Evolutionary conservation across 352 stramenopile species (phyloP).

Genomic region (Globisporangium solare): DNA sequence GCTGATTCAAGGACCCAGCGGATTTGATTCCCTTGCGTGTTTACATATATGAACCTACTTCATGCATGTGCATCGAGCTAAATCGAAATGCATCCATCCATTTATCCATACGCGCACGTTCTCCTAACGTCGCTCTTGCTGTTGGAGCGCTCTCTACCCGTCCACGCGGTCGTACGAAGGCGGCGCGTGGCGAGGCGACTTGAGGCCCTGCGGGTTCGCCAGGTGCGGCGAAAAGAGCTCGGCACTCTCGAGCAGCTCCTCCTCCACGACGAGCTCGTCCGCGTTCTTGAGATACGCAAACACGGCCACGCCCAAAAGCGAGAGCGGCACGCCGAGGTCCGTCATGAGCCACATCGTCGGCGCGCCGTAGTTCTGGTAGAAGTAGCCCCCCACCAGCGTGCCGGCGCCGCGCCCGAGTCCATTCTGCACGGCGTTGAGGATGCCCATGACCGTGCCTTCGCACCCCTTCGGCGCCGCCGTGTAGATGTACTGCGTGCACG

Average conservation of each 20-base stretch:
- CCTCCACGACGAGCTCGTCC: constrained; percentile 21
- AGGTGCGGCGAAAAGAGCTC: constrained; percentile 62
- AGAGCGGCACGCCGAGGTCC: constrained; percentile 60
- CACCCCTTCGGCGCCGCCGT: constrained; percentile 45
- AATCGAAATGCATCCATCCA: too few relatives aligned
- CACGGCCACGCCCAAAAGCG: constrained; percentile 39
- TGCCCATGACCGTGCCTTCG: constrained; percentile 70
- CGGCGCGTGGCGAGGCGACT: constrained; percentile 15
- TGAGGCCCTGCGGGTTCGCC: constrained; percentile 37
- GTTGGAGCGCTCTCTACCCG: constrained; percentile 10
- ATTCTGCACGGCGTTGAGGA: constrained; percentile 76
- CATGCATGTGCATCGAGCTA: too few relatives aligned
- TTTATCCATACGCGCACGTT: not conserved
- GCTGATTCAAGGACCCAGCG: not conserved
- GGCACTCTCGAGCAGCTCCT: constrained; percentile 43
- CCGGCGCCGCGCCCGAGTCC: constrained; percentile 57
- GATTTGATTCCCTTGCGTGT: too few relatives aligned
- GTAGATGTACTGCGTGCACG: constrained; percentile 77
- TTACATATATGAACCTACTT: too few relatives aligned
- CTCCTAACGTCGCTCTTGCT: not conserved
- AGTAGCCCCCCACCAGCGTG: constrained; percentile 68
- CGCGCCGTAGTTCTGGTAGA: constrained; percentile 69
- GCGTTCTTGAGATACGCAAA: constrained; percentile 64
- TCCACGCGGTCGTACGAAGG: constrained; percentile 23
- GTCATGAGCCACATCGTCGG: constrained; percentile 66